Percentiles rank a stretch among this genome's conserved stretches.
Evolutionary conservation across 2,329 filamentous ascomycete species (phyloP).

Genomic region (Trichoderma sp.): DNA sequence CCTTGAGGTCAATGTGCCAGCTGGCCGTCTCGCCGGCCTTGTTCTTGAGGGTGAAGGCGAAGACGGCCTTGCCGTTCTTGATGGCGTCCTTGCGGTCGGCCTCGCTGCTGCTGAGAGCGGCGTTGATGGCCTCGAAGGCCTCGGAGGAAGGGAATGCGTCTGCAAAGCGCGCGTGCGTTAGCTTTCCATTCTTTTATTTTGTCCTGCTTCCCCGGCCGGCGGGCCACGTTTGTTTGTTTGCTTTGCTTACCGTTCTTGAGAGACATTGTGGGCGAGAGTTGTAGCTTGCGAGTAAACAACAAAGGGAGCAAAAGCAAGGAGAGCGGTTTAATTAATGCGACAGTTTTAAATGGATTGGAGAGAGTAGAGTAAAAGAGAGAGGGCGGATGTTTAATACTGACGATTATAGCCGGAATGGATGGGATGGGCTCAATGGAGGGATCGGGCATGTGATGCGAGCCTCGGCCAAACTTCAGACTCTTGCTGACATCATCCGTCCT

Average conservation of each 20-base stretch:
- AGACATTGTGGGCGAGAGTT: constrained; percentile 57
- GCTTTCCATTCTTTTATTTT: background rate
- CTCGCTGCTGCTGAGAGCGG: constrained; percentile 65
- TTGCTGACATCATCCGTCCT: constrained; percentile 26
- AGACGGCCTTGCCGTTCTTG: constrained; percentile 84
- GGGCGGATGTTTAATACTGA: constrained; percentile 1
- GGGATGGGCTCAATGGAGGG: background rate
- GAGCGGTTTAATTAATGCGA: background rate
- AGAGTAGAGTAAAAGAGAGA: background rate
- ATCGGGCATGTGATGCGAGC: constrained; percentile 36
- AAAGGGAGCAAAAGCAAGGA: background rate
- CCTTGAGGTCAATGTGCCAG: constrained; percentile 96
- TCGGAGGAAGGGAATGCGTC: constrained; percentile 85
- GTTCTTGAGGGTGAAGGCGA: constrained; percentile 94
- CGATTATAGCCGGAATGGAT: constrained; percentile 16
- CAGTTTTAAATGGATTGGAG: background rate
- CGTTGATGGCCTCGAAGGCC: constrained; percentile 87
- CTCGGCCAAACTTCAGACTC: constrained; percentile 29
- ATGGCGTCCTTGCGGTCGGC: constrained; percentile 83
- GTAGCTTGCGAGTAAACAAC: background rate
- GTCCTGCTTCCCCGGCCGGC: too few relatives aligned
- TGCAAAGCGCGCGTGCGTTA: constrained; percentile 35
- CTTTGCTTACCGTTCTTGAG: constrained; percentile 66
- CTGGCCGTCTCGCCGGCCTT: constrained; percentile 72
- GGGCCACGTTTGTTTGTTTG: background rate